phyloP scores from a whole-genome alignment of 2,329 filamentous ascomycete genomes.

The Penicillium frequentans region DNA sequence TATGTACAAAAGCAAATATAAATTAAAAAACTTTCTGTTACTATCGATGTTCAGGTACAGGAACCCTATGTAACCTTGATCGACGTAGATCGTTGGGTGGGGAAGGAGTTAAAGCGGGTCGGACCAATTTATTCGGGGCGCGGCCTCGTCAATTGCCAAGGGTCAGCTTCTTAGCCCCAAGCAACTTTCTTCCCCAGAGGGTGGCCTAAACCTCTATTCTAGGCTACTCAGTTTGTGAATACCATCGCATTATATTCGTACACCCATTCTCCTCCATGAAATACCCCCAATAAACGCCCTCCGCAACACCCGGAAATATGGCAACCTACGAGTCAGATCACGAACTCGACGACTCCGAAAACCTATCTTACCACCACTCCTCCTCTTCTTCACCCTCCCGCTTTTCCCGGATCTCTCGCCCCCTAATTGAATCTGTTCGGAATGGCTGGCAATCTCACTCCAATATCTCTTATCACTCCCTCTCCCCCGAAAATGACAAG shows the following conservation, averaged over 20 bases:
- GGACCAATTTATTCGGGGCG: neutral
- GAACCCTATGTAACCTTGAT: no score
- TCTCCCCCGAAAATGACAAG: constrained; percentile 18
- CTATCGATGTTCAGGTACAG: no score
- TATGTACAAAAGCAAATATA: neutral
- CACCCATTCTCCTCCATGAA: neutral
- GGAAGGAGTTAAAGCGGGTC: neutral
- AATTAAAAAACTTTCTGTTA: neutral
- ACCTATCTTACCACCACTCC: constrained; percentile 10
- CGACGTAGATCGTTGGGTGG: neutral
- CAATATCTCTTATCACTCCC: constrained; percentile 18
- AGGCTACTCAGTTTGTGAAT: neutral
- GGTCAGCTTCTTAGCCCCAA: neutral
- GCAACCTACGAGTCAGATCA: constrained; percentile 23
- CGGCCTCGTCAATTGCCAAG: neutral
- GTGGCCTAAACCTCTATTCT: neutral
- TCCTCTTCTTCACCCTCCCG: constrained; percentile 12
- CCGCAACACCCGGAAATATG: neutral
- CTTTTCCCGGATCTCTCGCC: constrained; percentile 22
- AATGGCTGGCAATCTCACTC: constrained; percentile 39
- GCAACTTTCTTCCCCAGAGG: neutral
- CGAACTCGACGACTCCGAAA: constrained; percentile 21
- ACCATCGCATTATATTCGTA: neutral
- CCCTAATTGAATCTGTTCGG: constrained; percentile 39
- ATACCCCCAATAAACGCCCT: neutral